Percentiles rank a stretch among this genome's conserved stretches.
Evolutionary conservation across 164 flowering plant species (phyloP).

Genomic region (Cinnamomum chago): DNA sequence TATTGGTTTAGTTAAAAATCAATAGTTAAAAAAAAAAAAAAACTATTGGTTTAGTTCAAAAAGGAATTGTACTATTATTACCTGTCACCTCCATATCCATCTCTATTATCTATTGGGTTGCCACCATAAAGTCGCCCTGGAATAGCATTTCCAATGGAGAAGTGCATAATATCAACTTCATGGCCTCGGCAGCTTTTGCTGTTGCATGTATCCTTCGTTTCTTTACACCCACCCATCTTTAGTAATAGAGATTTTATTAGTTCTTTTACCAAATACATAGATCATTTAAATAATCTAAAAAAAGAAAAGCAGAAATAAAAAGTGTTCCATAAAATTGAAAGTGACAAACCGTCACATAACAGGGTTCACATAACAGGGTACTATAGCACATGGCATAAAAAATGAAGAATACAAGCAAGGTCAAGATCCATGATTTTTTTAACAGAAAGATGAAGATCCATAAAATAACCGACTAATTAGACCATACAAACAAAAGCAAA

Average conservation of each 20-base stretch:
- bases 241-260: slow-evolving; percentile 9
- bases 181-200: slow-evolving; percentile 42
- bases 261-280: background rate
- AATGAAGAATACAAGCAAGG: background rate
- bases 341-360: background rate
- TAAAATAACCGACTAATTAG: background rate
- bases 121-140: slow-evolving; percentile 56
- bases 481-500: background rate
- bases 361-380: too few species aligned
- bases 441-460: background rate
- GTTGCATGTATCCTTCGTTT: slow-evolving; percentile 33
- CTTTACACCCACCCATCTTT: slow-evolving; percentile 52
- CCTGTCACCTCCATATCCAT: slow-evolving; percentile 73
- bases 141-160: slow-evolving; percentile 52
- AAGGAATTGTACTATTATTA: slow-evolving; percentile 11
- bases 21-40: too few species aligned
- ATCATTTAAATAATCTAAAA: background rate
- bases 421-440: background rate
- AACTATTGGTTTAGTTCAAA: background rate
- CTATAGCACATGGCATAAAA: background rate
- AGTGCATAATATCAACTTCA: slow-evolving; percentile 56
- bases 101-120: slow-evolving; percentile 36
- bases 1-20: background rate
- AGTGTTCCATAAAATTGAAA: background rate
- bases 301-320: background rate